A percentile compares a stretch with the other conserved stretches of the same genome.
phyloP scores from a whole-genome alignment of 208 protist genomes.

The Trypanosoma caninum region DNA sequence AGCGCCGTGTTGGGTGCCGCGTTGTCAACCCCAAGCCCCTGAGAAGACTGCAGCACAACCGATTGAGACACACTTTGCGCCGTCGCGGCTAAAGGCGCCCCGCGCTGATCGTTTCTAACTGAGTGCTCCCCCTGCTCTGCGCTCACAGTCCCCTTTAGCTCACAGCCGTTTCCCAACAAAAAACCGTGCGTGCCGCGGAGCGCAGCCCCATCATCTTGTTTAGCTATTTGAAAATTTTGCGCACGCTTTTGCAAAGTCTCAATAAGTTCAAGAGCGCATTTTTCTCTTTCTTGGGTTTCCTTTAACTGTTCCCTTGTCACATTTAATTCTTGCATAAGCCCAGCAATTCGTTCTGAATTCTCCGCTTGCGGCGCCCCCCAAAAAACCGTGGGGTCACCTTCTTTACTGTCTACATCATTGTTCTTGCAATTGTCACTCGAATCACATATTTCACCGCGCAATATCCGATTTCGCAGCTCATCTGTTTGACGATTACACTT shows the following conservation, averaged over 20 bases:
- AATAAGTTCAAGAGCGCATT: neutral
- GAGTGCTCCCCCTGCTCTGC: too few relatives aligned
- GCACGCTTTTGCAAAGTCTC: neutral
- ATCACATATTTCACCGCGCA: conserved; percentile 12
- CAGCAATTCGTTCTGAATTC: neutral
- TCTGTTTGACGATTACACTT: conserved; percentile 35
- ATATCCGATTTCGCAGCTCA: conserved; percentile 22
- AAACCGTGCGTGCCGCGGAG: too few relatives aligned
- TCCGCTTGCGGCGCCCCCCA: neutral
- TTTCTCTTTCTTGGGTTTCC: conserved; percentile 13
- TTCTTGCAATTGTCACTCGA: neutral
- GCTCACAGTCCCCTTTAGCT: neutral
- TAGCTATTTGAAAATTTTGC: neutral
- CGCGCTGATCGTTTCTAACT: too few relatives aligned
- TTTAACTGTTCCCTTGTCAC: conserved; percentile 19
- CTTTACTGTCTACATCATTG: neutral
- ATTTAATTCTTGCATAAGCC: conserved; percentile 11
- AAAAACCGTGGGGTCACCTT: neutral
- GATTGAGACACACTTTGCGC: too few relatives aligned
- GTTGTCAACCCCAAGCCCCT: too few relatives aligned
- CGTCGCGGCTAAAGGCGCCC: too few relatives aligned
- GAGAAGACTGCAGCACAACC: too few relatives aligned
- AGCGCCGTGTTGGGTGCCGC: too few relatives aligned
- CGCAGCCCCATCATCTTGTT: too few relatives aligned
- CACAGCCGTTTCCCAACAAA: neutral